phyloP scores from a whole-genome alignment of 139 green algal species.

The Nannochloris sp. region DNA sequence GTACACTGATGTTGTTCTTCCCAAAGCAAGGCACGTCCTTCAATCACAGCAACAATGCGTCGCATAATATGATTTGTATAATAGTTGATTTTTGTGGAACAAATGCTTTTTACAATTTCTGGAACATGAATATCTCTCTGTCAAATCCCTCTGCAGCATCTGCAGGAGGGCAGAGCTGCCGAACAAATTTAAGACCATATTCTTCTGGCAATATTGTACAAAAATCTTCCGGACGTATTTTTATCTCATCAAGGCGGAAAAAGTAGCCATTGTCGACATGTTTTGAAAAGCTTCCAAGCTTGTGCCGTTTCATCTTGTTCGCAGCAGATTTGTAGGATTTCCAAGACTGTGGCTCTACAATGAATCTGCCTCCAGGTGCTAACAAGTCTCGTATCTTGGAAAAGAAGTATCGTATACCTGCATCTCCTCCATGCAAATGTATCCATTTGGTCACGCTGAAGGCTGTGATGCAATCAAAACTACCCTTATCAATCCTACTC shows the following conservation, averaged over 20 bases:
- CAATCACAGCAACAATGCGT: neutral
- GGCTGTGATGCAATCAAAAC: slow-evolving; percentile 19
- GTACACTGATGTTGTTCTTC: slow-evolving; percentile 18
- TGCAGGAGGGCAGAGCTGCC: slow-evolving; percentile 20
- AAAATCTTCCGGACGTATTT: slow-evolving; percentile 57
- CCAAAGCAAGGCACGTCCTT: neutral
- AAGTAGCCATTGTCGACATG: neutral
- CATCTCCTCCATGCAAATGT: slow-evolving; percentile 82
- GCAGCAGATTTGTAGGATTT: slow-evolving; percentile 61
- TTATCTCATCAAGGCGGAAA: slow-evolving; percentile 27
- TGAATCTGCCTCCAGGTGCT: slow-evolving; percentile 58
- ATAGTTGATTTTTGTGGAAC: neutral
- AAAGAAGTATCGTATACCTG: slow-evolving; percentile 64
- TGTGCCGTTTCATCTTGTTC: slow-evolving; percentile 36
- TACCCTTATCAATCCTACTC: neutral
- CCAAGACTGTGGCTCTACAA: slow-evolving; percentile 89
- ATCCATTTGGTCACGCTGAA: slow-evolving; percentile 86
- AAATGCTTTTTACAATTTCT: slow-evolving; percentile 13
- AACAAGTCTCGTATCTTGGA: slow-evolving; percentile 24
- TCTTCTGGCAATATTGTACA: slow-evolving; percentile 28
- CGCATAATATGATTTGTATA: neutral
- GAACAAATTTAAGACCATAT: slow-evolving; percentile 53
- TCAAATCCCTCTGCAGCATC: slow-evolving; percentile 27
- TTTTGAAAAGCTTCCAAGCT: neutral
- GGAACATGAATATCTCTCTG: slow-evolving; percentile 31